These are phyloP conservation scores for Clarireedia hainanense DNA, from an alignment of 2,329 filamentous ascomycete species.

Conservation along the genomic window DNA sequence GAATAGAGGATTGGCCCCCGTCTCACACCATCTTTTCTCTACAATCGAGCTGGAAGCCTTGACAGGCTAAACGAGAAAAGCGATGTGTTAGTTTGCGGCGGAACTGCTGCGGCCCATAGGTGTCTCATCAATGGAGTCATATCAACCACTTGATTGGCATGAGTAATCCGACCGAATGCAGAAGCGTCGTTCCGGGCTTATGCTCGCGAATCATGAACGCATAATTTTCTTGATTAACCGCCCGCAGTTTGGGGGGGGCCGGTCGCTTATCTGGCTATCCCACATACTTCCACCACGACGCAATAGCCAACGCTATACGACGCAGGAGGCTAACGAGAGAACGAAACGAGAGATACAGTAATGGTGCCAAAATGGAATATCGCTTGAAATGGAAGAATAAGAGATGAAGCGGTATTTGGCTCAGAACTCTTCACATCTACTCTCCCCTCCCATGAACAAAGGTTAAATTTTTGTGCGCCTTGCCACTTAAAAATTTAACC, in stretches of 20 bases:
- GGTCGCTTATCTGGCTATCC: constrained; percentile 7
- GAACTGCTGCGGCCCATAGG: not conserved
- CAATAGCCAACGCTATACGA: not conserved
- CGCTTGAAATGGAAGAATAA: not conserved
- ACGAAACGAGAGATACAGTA: not conserved
- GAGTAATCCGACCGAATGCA: not conserved
- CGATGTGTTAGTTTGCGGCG: constrained; percentile 1
- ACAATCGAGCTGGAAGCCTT: constrained; percentile 3
- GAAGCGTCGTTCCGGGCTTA: not conserved
- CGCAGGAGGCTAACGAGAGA: not conserved
- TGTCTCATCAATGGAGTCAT: not conserved
- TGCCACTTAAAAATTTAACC: too few relatives aligned
- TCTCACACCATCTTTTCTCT: not conserved
- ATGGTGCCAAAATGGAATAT: not conserved
- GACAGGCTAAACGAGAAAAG: not conserved
- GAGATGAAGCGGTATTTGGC: not conserved
- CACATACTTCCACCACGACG: not conserved
- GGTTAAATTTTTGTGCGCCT: too few relatives aligned
- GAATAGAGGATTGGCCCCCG: constrained; percentile 8
- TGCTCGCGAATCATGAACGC: constrained; percentile 3
- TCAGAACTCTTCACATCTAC: not conserved
- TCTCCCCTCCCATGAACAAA: too few relatives aligned
- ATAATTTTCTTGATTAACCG: not conserved
- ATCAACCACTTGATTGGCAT: constrained; percentile 1
- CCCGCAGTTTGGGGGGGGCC: not conserved